Base-by-base conservation (phyloP, 148 eudicot genomes). In the Nepenthes gracilis region DNA sequence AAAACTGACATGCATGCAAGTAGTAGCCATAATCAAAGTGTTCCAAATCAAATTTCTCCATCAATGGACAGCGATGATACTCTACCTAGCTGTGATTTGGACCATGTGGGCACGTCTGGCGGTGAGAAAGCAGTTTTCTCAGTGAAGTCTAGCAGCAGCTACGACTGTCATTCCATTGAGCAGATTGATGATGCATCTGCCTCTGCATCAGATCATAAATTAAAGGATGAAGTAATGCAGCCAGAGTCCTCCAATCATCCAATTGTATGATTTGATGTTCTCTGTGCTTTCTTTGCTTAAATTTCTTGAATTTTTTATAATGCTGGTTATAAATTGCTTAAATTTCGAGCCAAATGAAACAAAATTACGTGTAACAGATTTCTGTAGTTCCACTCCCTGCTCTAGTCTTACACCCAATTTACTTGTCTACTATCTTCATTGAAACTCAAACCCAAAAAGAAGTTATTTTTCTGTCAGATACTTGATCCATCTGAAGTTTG, bases 141-240 rank as follows among this genome's bases (percentile, higher is more conserved):
- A 57, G 82, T 80, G 70, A 85, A 81, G 59, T 60, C 72, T 35
- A 75, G 77, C 48, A 82, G 87, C 72, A 78, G 92, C 67, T 48
- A 73, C 54, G 80, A 56, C 48, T 78, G 90, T 48, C 85, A 80
- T 67, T 78, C 88, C 2, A 78, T 73, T 3, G 85, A 81, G 51
- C 85, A 72, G 61, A 61, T 53, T 9, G 84, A 83, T 58, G 69
- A 75, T 60, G 78, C 81, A 12, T 78, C 76, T 1, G n/a, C n/a
- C n/a, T n/a, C n/a, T 23, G 82, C 78, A 40, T 75, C 83, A 12
- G 74, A 75, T 56, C 70, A 56, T 10, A 83, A 72, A 62, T 47
- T 14, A 38, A 65, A 33, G 12, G 72, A 78, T 32, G 75, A 78
- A 34, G 38, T 56, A 32, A 47, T 60, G 55, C 78, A 72, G 66